Conservation (phyloP, 2,329 filamentous ascomycete genomes). For the Pyrenochaeta sp. region DNA sequence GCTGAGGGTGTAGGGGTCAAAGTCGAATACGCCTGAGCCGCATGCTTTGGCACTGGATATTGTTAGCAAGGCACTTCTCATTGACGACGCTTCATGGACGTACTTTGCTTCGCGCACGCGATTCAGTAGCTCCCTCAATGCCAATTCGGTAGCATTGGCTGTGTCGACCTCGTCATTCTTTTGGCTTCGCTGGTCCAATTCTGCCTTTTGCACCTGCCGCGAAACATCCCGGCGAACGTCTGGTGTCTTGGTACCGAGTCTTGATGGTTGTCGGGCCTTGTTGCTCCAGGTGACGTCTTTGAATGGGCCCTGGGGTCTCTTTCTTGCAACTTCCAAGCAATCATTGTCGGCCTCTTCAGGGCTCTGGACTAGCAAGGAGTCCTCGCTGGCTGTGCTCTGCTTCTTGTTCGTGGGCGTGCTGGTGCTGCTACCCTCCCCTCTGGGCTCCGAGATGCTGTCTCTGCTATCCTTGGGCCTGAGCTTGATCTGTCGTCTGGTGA, state of each 20-base stretch:
- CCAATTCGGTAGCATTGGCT: slow-evolving; percentile 83
- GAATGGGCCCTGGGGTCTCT: slow-evolving; percentile 52
- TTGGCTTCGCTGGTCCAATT: slow-evolving; percentile 69
- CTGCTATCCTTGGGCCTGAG: too few species aligned
- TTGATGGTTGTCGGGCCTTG: slow-evolving; percentile 72
- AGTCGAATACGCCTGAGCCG: slow-evolving; percentile 67
- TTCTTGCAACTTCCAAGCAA: slow-evolving; percentile 42
- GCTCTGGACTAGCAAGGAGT: slow-evolving; percentile 35
- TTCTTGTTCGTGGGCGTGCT: slow-evolving; percentile 32
- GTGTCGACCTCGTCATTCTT: slow-evolving; percentile 76
- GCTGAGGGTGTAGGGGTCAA: slow-evolving; percentile 83
- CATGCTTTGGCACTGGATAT: slow-evolving; percentile 52
- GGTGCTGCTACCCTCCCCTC: slow-evolving; percentile 58
- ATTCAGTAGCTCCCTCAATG: slow-evolving; percentile 80
- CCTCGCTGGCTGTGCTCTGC: slow-evolving; percentile 32
- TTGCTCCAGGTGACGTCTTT: slow-evolving; percentile 78
- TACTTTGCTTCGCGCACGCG: slow-evolving; percentile 86
- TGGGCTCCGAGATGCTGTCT: slow-evolving; percentile 59
- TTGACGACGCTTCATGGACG: slow-evolving; percentile 5
- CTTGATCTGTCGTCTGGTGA: slow-evolving; percentile 84
- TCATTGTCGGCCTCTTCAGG: slow-evolving; percentile 21
- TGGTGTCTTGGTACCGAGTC: slow-evolving; percentile 56
- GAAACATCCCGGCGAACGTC: slow-evolving; percentile 46
- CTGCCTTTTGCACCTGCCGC: slow-evolving; percentile 59
- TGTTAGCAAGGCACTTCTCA: slow-evolving; percentile 4